phyloP scores from a whole-genome alignment of 257 asterid species.

The Petunia secreta region DNA sequence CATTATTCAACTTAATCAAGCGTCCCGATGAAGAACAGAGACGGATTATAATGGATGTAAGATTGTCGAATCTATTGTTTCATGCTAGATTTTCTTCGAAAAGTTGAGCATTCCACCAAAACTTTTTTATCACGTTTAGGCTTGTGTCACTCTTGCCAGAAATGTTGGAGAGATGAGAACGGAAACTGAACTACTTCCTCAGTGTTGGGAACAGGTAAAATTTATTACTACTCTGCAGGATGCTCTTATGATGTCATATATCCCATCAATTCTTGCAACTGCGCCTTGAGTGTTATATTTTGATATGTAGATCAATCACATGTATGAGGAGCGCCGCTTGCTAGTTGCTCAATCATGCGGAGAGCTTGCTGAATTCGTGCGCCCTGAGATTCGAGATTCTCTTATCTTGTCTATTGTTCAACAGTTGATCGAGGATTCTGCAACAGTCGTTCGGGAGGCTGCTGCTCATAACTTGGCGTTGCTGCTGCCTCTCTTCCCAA shows the following conservation, averaged over 20 bases:
- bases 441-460: constrained; percentile 96
- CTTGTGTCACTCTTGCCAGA: constrained; percentile 93
- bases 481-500: constrained; percentile 96
- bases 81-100: neutral
- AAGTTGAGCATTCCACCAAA: constrained; percentile 28
- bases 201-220: constrained; percentile 98
- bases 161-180: constrained; percentile 96
- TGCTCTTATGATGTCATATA: constrained; percentile 18
- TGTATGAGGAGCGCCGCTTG: constrained; percentile 97
- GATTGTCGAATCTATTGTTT: constrained; percentile 38
- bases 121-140: constrained; percentile 54
- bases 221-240: constrained; percentile 26
- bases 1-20: constrained; percentile 94
- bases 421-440: constrained; percentile 98
- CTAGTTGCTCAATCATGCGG: constrained; percentile 99
- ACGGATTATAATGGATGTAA: constrained; percentile 93
- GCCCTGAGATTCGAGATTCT: constrained; percentile 98
- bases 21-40: constrained; percentile 99
- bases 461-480: constrained; percentile 95
- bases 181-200: constrained; percentile 97
- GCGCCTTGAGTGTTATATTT: constrained; percentile 24
- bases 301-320: constrained; percentile 86
- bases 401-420: constrained; percentile 97
- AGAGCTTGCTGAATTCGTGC: constrained; percentile 91
- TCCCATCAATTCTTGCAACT: constrained; percentile 8